A percentile compares a stretch with the other conserved stretches of the same genome.
phyloP scores from a whole-genome alignment of 2,329 filamentous ascomycete species.

The Colletotrichum melonis region DNA sequence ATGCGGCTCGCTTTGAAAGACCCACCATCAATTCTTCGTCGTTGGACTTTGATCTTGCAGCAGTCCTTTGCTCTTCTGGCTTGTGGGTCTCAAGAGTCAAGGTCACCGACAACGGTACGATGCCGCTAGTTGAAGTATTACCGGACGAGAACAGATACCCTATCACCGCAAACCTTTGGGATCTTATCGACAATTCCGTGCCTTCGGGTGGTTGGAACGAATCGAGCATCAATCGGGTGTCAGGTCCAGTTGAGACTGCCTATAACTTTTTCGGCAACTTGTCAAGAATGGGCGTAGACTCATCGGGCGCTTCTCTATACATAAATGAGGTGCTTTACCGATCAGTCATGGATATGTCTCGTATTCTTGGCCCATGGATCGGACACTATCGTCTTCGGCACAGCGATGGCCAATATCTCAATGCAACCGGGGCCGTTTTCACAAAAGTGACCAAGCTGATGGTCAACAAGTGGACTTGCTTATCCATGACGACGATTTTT shows the following conservation, averaged over 20 bases:
- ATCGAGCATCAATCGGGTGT: no score
- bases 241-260: no score
- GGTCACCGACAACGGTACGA: constrained; percentile 3
- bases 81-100: background rate
- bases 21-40: no score
- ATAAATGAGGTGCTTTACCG: constrained; percentile 1
- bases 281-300: no score
- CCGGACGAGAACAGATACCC: background rate
- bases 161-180: background rate
- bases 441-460: background rate
- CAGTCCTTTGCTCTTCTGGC: background rate
- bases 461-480: constrained; percentile 3
- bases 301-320: background rate
- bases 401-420: no score
- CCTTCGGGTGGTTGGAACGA: no score
- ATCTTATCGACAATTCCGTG: no score
- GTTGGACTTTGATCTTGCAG: background rate
- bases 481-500: background rate
- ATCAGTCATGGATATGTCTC: background rate
- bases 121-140: background rate
- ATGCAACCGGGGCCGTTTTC: no score
- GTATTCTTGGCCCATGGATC: background rate
- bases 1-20: no score
- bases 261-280: no score
- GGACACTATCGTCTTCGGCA: constrained; percentile 10